Evolutionary conservation across 768 basidiomycete species (phyloP).

Genomic region (Trametes sanguinea): DNA sequence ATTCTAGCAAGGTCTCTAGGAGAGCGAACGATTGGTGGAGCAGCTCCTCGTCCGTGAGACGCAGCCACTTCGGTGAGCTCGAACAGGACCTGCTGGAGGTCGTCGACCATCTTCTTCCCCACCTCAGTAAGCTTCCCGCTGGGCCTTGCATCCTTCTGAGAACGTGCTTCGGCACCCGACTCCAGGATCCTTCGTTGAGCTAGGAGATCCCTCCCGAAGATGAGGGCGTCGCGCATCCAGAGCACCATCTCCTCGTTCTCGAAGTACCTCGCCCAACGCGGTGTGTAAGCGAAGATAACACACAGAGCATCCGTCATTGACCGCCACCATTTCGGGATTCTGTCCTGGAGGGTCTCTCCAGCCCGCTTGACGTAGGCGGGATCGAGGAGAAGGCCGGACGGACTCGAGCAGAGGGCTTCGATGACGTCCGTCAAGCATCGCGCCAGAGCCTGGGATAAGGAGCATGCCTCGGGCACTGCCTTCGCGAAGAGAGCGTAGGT

Average conservation of each 20-base stretch:
- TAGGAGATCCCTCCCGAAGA: conserved; percentile 86
- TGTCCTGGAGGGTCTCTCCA: conserved; percentile 47
- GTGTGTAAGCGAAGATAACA: conserved; percentile 83
- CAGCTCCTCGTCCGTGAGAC: conserved; percentile 90
- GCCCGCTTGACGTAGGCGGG: conserved; percentile 51
- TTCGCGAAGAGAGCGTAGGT: conserved; percentile 65
- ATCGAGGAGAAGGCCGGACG: conserved; percentile 69
- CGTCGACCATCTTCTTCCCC: conserved; percentile 74
- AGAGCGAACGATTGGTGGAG: conserved; percentile 87
- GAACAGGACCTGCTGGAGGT: conserved; percentile 75
- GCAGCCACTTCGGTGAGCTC: conserved; percentile 86
- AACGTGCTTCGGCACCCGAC: conserved; percentile 50
- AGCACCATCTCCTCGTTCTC: conserved; percentile 83
- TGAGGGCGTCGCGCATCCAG: conserved; percentile 99
- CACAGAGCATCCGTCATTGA: conserved; percentile 79
- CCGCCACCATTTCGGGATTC: conserved; percentile 75
- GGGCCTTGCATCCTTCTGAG: conserved; percentile 31
- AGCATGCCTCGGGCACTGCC: conserved; percentile 80
- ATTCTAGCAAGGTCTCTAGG: conserved; percentile 73
- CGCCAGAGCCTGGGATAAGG: conserved; percentile 86
- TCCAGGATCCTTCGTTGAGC: conserved; percentile 82
- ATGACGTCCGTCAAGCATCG: conserved; percentile 91
- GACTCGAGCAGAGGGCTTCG: conserved; percentile 77
- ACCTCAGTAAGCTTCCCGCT: conserved; percentile 52
- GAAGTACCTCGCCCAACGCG: conserved; percentile 79